Base-by-base conservation (phyloP, 1,139 yeast genomes). In the Zygotorulaspora mrakii region DNA sequence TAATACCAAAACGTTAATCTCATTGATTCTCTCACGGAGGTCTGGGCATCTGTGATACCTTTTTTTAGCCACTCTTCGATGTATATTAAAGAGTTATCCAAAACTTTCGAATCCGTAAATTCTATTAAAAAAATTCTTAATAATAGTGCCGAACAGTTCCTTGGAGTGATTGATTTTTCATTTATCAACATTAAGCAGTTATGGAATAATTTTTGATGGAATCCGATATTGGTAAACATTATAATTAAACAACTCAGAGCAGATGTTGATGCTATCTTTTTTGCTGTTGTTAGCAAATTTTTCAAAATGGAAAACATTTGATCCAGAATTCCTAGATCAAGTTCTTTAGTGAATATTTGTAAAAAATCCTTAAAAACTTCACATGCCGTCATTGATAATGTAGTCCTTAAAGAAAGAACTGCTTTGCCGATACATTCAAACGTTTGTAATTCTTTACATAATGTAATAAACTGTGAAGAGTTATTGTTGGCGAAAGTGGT, bases 1-100 rank as follows among this genome's bases (percentile, higher is more conserved):
- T 77, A 74, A 14, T 76, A 69, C 96, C 96, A 88, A 55, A 75
- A 89, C 0, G 88, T 72, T 7, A 69, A 68, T 55, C 95, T 74
- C 65, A 84, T 85, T 0, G 77, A 69, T 52, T 79, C 94, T 46
- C 96, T 72, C 0, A 86, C 96, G 0, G 73, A 68, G 0, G 94
- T 88, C 45, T 84, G 83, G 0, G 95, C 86, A 62, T 91, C 97
- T 1, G 76, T 64, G 2, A 91, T 66, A 23, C 94, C 79, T 53
- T 76, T 80, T 4, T 65, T 50, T 2, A 88, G 58, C 48, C 79
- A 67, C 41, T 70, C 76, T 28, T 71, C 77, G 1, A 80, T 64
- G 1, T 69, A 57, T 3, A 77, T 80, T 2, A 75, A 48, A 16
- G 69, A 51, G 3, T 57, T 50, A 8, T 70, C 61, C 23, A 69